These are phyloP conservation scores for Hymenoscyphus albidus DNA, from an alignment of 2,329 filamentous ascomycete genomes.

Conservation along the genomic window DNA sequence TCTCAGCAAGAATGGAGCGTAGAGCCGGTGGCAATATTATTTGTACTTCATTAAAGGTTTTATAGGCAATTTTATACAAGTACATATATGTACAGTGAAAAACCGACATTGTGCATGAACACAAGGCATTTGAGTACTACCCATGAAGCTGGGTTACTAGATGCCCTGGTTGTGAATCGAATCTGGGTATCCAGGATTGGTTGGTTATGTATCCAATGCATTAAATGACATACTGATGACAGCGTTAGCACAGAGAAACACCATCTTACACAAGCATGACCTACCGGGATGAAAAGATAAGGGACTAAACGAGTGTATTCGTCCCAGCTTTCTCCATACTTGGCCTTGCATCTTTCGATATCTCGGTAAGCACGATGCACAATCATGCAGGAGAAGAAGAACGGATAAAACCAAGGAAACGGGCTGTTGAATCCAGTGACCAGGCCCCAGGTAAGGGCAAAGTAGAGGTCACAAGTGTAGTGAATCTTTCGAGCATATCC, in stretches of 20 bases:
- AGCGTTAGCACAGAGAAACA: not conserved
- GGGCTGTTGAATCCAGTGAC: conserved; percentile 77
- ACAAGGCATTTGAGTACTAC: not conserved
- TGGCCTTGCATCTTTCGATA: conserved; percentile 68
- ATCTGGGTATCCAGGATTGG: not conserved
- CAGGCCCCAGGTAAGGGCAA: conserved; percentile 74
- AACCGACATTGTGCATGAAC: not conserved
- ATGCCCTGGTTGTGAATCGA: not conserved
- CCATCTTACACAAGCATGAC: conserved; percentile 24
- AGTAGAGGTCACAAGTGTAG: conserved; percentile 77
- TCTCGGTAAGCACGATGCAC: conserved; percentile 72
- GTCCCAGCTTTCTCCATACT: conserved; percentile 78
- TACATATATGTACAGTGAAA: not conserved
- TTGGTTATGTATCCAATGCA: not conserved
- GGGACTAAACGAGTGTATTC: conserved; percentile 79
- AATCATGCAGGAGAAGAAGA: conserved; percentile 80
- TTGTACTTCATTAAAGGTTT: not conserved
- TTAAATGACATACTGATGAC: conserved; percentile 6
- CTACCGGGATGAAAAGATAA: conserved; percentile 75
- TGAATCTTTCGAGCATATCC: conserved; percentile 75
- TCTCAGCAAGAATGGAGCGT: not conserved
- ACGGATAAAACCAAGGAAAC: conserved; percentile 85
- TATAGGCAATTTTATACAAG: not conserved
- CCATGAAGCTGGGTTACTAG: not conserved
- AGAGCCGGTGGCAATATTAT: not conserved